Base-by-base conservation (phyloP, 805 yeast species). In the Wickerhamomyces hampshirensis region DNA sequence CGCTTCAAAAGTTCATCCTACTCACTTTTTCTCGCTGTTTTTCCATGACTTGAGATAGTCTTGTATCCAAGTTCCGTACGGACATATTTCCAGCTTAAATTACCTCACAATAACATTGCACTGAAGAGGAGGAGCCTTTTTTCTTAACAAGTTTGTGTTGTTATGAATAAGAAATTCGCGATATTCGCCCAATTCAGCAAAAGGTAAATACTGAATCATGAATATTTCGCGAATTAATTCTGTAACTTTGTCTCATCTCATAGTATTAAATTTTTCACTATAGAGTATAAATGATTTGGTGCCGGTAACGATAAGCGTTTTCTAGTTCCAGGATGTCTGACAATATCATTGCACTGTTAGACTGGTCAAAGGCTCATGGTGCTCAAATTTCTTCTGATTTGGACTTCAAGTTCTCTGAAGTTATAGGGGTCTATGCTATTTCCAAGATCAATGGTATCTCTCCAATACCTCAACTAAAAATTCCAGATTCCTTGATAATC, bases 301-400 rank as follows among this genome's bases (percentile, higher is more conserved):
- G n/a, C n/a, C n/a, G n/a, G n/a, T n/a, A n/a, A n/a, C n/a, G n/a
- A n/a, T n/a, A n/a, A n/a, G n/a, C n/a, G n/a, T n/a, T n/a, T n/a
- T n/a, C n/a, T n/a, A n/a, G n/a, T n/a, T n/a, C n/a, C n/a, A n/a
- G n/a, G 12, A 29, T 29, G 31, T 15, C 34, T 10, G 28, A n/a
- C n/a, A n/a, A n/a, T n/a, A n/a, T n/a, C n/a, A n/a, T n/a, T n/a
- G n/a, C n/a, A n/a, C 30, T 40, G 10, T 24, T 39, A 7, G 10
- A 28, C 3, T 68, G 77, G 77, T 73, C 73, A 0, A 29, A 21
- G 6, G 28, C 34, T 0, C 47, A 64, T 36, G 75, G 75, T 0
- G 58, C 65, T 2, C 13, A 31, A 0, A 44, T 66, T 16, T 62
- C 66, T 13, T 50, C 53, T 0, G 44, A 41, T 3, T 35, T 73